These are phyloP conservation scores for Suillus discolor DNA, from an alignment of 768 basidiomycete species.

Conservation along the genomic window DNA sequence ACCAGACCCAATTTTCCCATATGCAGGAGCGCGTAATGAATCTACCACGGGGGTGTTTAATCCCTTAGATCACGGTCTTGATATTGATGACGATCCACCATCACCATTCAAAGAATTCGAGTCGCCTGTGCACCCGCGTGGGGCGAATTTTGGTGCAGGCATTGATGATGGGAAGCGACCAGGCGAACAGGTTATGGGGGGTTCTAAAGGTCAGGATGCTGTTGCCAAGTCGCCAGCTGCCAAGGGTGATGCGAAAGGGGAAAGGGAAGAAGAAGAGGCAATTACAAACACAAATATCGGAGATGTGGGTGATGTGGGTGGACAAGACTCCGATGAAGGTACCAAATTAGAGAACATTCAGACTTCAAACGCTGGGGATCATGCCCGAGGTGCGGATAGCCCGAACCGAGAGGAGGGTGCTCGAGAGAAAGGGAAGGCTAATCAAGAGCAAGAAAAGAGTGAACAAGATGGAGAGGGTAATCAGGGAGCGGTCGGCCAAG, in stretches of 20 bases:
- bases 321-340: too few species aligned
- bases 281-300: too few species aligned
- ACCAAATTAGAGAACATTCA: too few species aligned
- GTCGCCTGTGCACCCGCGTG: conserved; percentile 1
- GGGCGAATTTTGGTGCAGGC: not conserved
- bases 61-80: conserved; percentile 10
- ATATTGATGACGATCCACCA: conserved; percentile 10
- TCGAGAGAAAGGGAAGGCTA: too few species aligned
- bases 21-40: not conserved
- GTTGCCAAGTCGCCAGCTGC: not conserved
- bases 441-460: too few species aligned
- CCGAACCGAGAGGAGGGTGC: too few species aligned
- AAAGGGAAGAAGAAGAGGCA: too few species aligned
- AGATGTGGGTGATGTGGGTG: not conserved
- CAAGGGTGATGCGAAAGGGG: not conserved
- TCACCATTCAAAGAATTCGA: conserved; percentile 6
- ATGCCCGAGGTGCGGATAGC: too few species aligned
- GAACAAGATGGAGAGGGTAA: too few species aligned
- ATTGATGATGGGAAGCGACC: not conserved
- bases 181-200: not conserved
- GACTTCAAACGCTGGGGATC: too few species aligned
- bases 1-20: not conserved
- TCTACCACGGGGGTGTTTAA: conserved; percentile 12
- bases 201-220: not conserved
- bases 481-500: too few species aligned